Base-by-base conservation (phyloP, 2,329 filamentous ascomycete genomes). In the Ophiocordyceps robertsii region DNA sequence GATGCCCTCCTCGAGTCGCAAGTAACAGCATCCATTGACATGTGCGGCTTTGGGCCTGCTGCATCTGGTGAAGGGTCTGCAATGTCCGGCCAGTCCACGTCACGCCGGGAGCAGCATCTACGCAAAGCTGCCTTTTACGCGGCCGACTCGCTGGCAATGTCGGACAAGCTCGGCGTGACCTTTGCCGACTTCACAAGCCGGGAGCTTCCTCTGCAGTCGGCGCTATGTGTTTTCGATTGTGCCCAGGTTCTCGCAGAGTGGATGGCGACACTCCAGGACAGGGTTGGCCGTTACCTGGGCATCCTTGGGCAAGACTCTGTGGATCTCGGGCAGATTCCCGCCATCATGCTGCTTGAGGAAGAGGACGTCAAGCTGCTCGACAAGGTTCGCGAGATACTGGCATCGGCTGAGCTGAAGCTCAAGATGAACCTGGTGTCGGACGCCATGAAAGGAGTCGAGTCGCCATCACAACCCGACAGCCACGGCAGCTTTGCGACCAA, bases 61-160 rank as follows among this genome's bases (percentile, higher is more conserved):
- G 69, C 71, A 12, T 24, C 35, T n/a, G 38, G 17, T 27, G 30
- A 24, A 2, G 42, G 35, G 56, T 45, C 40, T 27, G 38, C 43
- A 37, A 38, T 47, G 24, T 59, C 62, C 4, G 65, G 53, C 35
- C 64, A 64, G 37, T 63, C 70, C 11, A 77, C 73, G 11, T 80
- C 83, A 0, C 81, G 83, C 44, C 81, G 88, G 3, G 90, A 98
- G 63, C 83, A 81, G 49, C 86, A 94, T 54, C 70, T 96, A 17
- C 82, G 90, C 37, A 93, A 90, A 59, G 92, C 92, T n/a, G 92
- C 90, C 0, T 93, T 88, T 56, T 95, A 94, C 56, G 92, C 92
- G 1, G 88, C 87, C 1, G 88, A 95, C 59, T 94, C 89, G 1
- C 74, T 98, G 9, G 78, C 80, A 27, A 92, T 92, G 77, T 83